Base-by-base conservation (phyloP, 2,329 filamentous ascomycete species). In the Didymellaceae sp. region DNA sequence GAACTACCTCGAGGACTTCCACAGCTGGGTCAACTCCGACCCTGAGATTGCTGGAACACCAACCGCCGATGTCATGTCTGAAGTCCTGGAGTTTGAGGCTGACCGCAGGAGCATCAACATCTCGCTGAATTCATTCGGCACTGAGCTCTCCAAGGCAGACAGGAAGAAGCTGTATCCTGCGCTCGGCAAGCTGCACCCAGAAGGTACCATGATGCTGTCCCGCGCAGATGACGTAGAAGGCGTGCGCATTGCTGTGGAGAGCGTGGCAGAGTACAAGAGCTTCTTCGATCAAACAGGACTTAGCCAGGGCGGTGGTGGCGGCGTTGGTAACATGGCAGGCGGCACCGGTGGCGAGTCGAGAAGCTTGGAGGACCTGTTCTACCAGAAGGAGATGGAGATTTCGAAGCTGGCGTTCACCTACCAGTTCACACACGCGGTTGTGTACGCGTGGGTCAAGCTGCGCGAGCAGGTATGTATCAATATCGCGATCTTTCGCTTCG, bases 351-450 rank as follows among this genome's bases (percentile, higher is more conserved):
- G 85, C 13, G 91, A 96, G 62, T 88, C 90, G 39, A 91, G 90
- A 78, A 97, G 92, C 66, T 76, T 99, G 65, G 94, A 99, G 73
- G 94, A 99, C 70, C 82, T 99, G 79, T 99, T 99, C 77, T 99
- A 99, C 74, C 91, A 97, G 75, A 97, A 96, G 78, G 94, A 99
- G 78, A 97, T 97, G 94, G 92, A 99, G 74, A 88, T 97, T 58
- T 93, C 90, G 47, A 99, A 99, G 82, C 78, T 88, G 54, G 91
- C 92, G 7, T 99, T 99, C 71, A 99, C 94, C 5, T 85, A 91
- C 62, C 94, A 99, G 74, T 99, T 99, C 74, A 96, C 91, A 11
- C 91, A 90, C 65, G 89, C 90, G 26, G 90, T 97, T 62, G 90
- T 99, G 41, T 99, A 97, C 72, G 91, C 91, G 14, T 99, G 94